Conservation (phyloP, 805 yeast genomes). For the Barnettozyma wickerhamii region DNA sequence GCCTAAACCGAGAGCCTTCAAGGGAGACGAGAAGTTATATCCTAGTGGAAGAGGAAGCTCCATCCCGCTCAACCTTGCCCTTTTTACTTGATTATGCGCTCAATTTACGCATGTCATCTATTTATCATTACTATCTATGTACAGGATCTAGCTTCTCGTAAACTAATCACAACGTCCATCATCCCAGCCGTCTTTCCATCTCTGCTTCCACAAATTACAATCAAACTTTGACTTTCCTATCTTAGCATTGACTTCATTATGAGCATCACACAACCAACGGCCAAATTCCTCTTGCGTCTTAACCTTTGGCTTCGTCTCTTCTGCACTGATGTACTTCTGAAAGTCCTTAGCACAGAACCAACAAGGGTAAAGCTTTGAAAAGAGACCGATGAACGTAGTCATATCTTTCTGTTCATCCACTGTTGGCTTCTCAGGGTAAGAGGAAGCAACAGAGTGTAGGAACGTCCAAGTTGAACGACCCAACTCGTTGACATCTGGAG, state of each 20-base stretch:
- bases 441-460: constrained; percentile 85
- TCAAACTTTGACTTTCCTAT: constrained; percentile 84
- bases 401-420: constrained; percentile 63
- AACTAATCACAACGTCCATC: constrained; percentile 42
- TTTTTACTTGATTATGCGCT: constrained; percentile 1
- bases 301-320: constrained; percentile 49
- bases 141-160: background rate
- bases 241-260: constrained; percentile 85
- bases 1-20: constrained; percentile 85
- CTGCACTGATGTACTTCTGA: constrained; percentile 47
- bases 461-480: constrained; percentile 93
- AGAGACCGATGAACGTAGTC: constrained; percentile 60
- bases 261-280: constrained; percentile 91
- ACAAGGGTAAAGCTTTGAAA: constrained; percentile 86
- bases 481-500: constrained; percentile 78
- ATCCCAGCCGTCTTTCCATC: constrained; percentile 97
- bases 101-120: too few relatives aligned
- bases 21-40: constrained; percentile 69
- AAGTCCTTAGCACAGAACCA: constrained; percentile 91
- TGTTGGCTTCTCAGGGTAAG: constrained; percentile 71
- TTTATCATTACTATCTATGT: background rate
- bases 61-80: constrained; percentile 69
- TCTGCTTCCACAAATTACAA: constrained; percentile 83
- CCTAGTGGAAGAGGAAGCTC: constrained; percentile 94
- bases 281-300: constrained; percentile 75